phyloP scores from a whole-genome alignment of 2,329 filamentous ascomycete species.

The Blastomyces percursus region DNA sequence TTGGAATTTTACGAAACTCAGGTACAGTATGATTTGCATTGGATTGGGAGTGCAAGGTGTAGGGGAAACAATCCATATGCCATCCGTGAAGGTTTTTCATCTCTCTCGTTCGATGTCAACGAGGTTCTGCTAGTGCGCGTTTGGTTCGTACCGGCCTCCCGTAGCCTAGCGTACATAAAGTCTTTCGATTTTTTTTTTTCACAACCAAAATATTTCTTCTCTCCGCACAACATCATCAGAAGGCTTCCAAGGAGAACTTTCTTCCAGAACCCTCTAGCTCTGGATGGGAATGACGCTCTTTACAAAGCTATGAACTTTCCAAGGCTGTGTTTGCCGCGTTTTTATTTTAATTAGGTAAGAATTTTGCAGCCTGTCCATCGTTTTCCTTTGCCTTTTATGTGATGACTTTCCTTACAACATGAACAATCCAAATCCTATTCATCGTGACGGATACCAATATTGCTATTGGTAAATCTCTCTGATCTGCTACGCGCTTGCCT shows the following conservation, averaged over 20 bases:
- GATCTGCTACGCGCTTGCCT: conserved; percentile 23
- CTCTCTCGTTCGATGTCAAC: neutral
- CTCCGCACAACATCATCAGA: neutral
- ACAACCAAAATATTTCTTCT: neutral
- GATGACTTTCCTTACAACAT: conserved; percentile 33
- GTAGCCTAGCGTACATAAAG: neutral
- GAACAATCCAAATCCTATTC: conserved; percentile 51
- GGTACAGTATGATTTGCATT: neutral
- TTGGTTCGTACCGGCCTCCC: neutral
- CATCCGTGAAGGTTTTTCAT: neutral
- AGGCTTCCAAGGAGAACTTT: neutral
- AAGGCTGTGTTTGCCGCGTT: neutral
- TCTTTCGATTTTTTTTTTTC: neutral
- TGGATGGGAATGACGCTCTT: neutral
- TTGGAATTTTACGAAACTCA: neutral
- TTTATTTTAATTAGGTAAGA: neutral
- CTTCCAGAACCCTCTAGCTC: neutral
- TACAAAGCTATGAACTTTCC: neutral
- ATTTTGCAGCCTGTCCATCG: neutral
- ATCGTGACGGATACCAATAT: conserved; percentile 40
- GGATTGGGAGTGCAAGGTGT: neutral
- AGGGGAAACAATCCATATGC: neutral
- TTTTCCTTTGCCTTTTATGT: conserved; percentile 11
- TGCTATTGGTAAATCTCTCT: conserved; percentile 46
- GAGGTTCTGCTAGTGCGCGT: neutral